Evolutionary conservation across 495 filamentous ascomycete genomes (phyloP).

Genomic region (Pseudoneurospora amorphoporcata): DNA sequence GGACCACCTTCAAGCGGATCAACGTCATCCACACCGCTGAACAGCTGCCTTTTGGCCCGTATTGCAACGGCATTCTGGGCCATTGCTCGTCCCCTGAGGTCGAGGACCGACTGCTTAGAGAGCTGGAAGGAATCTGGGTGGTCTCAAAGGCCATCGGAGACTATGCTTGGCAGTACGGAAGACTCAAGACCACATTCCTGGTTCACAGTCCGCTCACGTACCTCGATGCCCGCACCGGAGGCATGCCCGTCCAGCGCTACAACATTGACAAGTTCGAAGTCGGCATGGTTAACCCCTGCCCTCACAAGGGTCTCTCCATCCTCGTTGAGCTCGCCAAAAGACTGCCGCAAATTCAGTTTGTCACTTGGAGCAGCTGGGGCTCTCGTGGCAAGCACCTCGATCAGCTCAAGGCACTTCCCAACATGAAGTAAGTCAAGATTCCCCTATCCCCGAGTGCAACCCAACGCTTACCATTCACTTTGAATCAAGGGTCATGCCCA

Average conservation of each 20-base stretch:
- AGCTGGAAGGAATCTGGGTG: constrained; percentile 21
- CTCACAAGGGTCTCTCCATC: constrained; percentile 20
- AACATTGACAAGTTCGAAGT: constrained; percentile 21
- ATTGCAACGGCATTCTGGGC: constrained; percentile 12
- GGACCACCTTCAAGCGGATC: constrained; percentile 13
- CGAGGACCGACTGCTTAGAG: constrained; percentile 15
- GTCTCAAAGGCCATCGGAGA: constrained; percentile 18
- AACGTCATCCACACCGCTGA: constrained; percentile 23
- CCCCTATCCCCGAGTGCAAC: background rate
- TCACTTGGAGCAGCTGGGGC: constrained; percentile 25
- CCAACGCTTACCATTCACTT: background rate
- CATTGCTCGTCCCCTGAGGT: constrained; percentile 16
- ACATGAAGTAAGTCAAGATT: constrained; percentile 14
- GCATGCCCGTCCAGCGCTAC: constrained; percentile 13
- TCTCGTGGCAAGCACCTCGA: constrained; percentile 6
- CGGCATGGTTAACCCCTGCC: constrained; percentile 25
- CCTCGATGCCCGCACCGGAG: constrained; percentile 9
- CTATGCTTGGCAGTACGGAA: constrained; percentile 16
- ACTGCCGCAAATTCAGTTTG: constrained; percentile 20
- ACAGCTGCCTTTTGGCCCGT: constrained; percentile 24
- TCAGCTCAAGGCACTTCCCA: constrained; percentile 10
- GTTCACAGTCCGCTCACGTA: constrained; percentile 18
- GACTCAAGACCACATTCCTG: constrained; percentile 16
- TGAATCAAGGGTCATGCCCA: constrained; percentile 10
- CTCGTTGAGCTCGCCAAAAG: constrained; percentile 15